Evolutionary conservation across 495 filamentous ascomycete species (phyloP), one percentile per base, ranked within the genome.

Genomic region (Cenococcum geophilum): DNA sequence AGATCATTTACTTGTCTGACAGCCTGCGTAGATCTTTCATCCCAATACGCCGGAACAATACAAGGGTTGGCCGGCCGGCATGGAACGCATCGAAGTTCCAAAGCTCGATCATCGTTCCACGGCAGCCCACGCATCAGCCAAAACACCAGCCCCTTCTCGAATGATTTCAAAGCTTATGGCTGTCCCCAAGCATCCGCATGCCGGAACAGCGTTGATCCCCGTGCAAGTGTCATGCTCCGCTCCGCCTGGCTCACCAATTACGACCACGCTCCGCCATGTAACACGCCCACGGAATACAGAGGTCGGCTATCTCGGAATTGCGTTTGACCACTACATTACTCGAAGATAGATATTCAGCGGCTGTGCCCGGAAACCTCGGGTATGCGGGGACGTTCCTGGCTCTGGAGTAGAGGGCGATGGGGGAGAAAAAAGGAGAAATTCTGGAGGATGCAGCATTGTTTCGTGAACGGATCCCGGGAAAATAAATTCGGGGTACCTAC

Each of bases 151-250:
- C 40, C 40, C 40, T 45, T 45, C 40, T 45, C 40, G 40, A 45
- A 45, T 45, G 21, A 16, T 27, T 52, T 52, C 49, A 52, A 52
- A 52, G 49, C 49, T 52, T 32, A 20, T 10, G 5, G 49, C 20
- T 14, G 22, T 32, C 21, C 12, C 49, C 49, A 25, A 52, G 25
- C 0, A 25, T 25, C 0, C 2, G 9, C 8, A 52, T 12, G 18
- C 25, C 49, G 49, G 49, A 22, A 52, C 49, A 23, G 49, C 49
- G 49, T 52, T 52, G 49, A 32, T 27, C 49, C 49, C 10, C 25
- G 49, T 32, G 49, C 18, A 16, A 32, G 49, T 23, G 20, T 9
- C 20, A 52, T 23, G 49, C 10, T 23, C 49, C 14, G 49, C 20
- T 16, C 23, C 14, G 10, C 16, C 49, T 32, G 22, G 18, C 16